These are phyloP conservation scores for Mycena vitilis DNA, from an alignment of 768 basidiomycete species.

Conservation along the genomic window DNA sequence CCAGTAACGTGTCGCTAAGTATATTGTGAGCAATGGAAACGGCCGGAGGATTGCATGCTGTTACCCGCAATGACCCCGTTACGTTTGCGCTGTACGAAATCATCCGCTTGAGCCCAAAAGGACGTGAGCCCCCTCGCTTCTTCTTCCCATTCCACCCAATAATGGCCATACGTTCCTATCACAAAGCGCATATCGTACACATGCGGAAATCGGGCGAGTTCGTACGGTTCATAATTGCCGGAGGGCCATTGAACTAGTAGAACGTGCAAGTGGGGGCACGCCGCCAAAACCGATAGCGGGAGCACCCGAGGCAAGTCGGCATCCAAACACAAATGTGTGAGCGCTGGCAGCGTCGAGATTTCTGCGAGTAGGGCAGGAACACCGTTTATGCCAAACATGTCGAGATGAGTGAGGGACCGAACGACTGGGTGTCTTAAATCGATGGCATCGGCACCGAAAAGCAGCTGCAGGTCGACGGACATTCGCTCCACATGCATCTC, in stretches of 20 bases:
- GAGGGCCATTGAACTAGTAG: neutral
- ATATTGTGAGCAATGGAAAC: neutral
- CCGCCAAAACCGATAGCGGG: neutral
- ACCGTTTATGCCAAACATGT: neutral
- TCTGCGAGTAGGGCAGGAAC: neutral
- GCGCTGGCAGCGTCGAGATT: neutral
- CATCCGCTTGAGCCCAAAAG: neutral
- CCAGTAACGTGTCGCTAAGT: neutral
- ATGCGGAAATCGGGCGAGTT: neutral
- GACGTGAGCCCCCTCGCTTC: neutral
- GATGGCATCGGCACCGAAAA: neutral
- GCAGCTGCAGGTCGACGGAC: neutral
- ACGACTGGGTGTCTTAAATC: neutral
- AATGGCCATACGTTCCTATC: neutral
- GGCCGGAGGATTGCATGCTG: neutral
- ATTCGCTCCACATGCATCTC: neutral
- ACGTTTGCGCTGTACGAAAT: slow-evolving; percentile 2
- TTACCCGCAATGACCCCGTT: neutral
- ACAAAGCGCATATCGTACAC: slow-evolving; percentile 2
- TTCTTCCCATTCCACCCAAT: neutral
- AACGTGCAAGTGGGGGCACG: neutral
- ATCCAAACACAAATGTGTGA: neutral
- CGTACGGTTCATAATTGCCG: neutral
- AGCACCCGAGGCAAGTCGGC: neutral
- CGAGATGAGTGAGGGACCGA: neutral